phyloP scores from a whole-genome alignment of 2,329 filamentous ascomycete species.

The Achaetomium macrosporum region DNA sequence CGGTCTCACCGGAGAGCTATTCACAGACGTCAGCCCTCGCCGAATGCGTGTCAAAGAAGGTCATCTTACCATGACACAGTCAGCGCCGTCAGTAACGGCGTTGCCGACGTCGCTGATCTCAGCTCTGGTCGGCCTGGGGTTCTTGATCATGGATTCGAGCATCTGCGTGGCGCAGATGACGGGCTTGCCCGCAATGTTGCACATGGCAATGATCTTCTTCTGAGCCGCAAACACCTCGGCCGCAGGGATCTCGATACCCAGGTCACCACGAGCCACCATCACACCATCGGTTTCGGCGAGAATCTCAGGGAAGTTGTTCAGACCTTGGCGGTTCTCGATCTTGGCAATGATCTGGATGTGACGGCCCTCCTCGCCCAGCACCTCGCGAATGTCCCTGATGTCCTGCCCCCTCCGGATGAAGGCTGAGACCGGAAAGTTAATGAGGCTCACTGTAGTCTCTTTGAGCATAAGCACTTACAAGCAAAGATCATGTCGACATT shows the following conservation, averaged over 20 bases:
- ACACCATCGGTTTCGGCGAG: constrained; percentile 94
- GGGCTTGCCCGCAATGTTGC: constrained; percentile 98
- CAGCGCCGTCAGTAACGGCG: constrained; percentile 92
- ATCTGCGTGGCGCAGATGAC: constrained; percentile 99
- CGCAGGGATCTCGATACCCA: constrained; percentile 97
- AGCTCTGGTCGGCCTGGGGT: constrained; percentile 93
- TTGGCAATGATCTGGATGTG: constrained; percentile 99
- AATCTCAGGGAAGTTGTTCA: constrained; percentile 99
- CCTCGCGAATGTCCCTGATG: constrained; percentile 84
- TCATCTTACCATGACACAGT: constrained; percentile 77
- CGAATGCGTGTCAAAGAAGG: not conserved
- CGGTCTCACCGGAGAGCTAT: constrained; percentile 86
- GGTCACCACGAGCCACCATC: constrained; percentile 98
- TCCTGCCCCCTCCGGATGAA: constrained; percentile 95
- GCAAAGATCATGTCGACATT: constrained; percentile 98
- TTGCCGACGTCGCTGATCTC: constrained; percentile 99
- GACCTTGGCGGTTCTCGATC: constrained; percentile 99
- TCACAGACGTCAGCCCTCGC: not conserved
- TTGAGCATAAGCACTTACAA: constrained; percentile 33
- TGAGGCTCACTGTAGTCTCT: not conserved
- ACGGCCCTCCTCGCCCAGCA: constrained; percentile 86
- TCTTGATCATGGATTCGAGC: constrained; percentile 99
- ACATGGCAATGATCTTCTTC: constrained; percentile 99
- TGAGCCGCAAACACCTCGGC: constrained; percentile 98
- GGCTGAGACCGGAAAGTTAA: constrained; percentile 30